Base-by-base conservation (phyloP, 75 land plant genomes). In the Cupressus sempervirens region DNA sequence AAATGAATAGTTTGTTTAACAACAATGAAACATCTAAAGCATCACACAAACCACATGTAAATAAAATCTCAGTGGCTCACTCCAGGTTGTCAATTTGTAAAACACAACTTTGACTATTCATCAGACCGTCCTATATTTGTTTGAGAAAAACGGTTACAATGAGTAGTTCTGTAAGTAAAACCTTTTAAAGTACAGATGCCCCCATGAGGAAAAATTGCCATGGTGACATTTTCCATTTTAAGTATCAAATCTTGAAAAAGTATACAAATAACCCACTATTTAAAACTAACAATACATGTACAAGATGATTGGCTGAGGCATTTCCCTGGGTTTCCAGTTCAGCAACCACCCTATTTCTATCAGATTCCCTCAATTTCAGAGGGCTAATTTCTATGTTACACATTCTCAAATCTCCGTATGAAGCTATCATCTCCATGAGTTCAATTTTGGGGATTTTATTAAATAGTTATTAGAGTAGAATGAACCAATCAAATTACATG, bases 361-460 rank as follows among this genome's bases (percentile, higher is more conserved):
- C 29, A 45, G 45, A 79, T 7, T 26, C 26, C 0, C 30, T 14
- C 32, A 1, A 20, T 12, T 79, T 45, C n/a, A 26, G 81, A 79
- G 81, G 30, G 29, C 46, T n/a, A 48, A 29, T 79, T 79, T 45
- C 81, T 79, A 45, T 79, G 81, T 43, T 79, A 79, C 81, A 79
- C 40, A 43, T 45, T 79, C 30, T 4, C 11, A 40, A 35, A 77
- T 45, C 45, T 77, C 41, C 26, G 38, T 7, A 40, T 9, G 48
- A 79, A 8, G 52, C 52, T 79, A 79, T 18, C 41, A 26, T 23
- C 81, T 45, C 20, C 10, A 79, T 26, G 29, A 23, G 29, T 43
- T 36, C 41, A 43, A 26, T 41, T 79, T 79, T 79, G 81, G 81
- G 52, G 29, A 43, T 40, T 43, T 79, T 79, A 79, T 79, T 79